Evolutionary conservation across 139 green algal species (phyloP).

Genomic region (Coelastrella sp.): DNA sequence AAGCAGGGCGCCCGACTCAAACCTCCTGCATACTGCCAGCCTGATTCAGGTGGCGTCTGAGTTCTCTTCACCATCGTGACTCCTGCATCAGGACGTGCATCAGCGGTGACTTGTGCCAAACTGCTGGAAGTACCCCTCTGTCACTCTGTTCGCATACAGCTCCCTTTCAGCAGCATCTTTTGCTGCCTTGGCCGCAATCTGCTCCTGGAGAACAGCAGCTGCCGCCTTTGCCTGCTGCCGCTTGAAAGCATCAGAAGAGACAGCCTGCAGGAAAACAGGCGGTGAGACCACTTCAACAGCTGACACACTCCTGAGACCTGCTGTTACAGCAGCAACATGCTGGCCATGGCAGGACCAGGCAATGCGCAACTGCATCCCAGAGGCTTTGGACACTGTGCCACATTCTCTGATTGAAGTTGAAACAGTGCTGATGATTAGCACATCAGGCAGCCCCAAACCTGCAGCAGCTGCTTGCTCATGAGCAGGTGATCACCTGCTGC

Average conservation of each 20-base stretch:
- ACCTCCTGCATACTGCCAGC: no score
- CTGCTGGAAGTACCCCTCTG: constrained; percentile 61
- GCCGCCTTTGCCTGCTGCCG: constrained; percentile 15
- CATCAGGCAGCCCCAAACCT: neutral
- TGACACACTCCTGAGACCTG: neutral
- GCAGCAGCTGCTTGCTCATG: neutral
- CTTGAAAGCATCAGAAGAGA: neutral
- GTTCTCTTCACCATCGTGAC: no score
- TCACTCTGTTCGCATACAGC: constrained; percentile 48
- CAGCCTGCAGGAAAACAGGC: constrained; percentile 9
- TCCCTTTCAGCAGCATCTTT: constrained; percentile 46
- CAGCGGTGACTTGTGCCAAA: constrained; percentile 71
- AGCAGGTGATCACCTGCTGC: constrained; percentile 11
- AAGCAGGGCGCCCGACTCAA: no score
- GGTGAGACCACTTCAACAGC: neutral
- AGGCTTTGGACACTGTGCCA: neutral
- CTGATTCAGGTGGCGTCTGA: no score
- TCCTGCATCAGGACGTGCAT: neutral
- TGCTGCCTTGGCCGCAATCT: constrained; percentile 58
- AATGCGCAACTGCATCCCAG: neutral
- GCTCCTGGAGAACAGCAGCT: constrained; percentile 25
- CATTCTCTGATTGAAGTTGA: neutral
- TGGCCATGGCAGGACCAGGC: neutral
- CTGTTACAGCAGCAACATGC: neutral
- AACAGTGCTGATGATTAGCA: neutral